phyloP scores from a whole-genome alignment of 1,284 basidiomycete species.

The Malassezia sympodialis region DNA sequence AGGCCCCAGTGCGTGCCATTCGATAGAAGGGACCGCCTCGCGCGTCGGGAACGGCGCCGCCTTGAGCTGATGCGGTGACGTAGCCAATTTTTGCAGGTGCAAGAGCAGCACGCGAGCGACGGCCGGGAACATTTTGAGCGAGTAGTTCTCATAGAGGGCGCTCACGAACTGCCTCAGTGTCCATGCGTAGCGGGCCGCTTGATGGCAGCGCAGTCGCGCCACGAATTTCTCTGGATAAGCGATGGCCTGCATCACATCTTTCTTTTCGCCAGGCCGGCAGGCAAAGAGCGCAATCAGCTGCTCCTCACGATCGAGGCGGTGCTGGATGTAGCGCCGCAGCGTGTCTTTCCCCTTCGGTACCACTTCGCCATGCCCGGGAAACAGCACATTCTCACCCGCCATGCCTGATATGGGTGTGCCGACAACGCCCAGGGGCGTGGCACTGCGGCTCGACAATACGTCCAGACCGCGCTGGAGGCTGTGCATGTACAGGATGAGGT shows the following conservation, averaged over 20 bases:
- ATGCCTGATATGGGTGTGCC: constrained; percentile 14
- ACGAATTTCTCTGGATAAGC: constrained; percentile 42
- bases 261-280: constrained; percentile 37
- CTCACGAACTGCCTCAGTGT: constrained; percentile 32
- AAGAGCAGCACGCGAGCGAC: constrained; percentile 62
- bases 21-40: constrained; percentile 1
- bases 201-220: constrained; percentile 2
- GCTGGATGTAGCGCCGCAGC: constrained; percentile 66
- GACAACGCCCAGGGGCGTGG: constrained; percentile 36
- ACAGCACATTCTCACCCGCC: constrained; percentile 52
- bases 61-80: neutral
- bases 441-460: constrained; percentile 30
- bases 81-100: constrained; percentile 62
- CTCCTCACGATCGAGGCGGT: constrained; percentile 69
- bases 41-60: constrained; percentile 4
- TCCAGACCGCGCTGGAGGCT: constrained; percentile 60
- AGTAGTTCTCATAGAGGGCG: constrained; percentile 59
- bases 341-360: constrained; percentile 55
- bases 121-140: constrained; percentile 60
- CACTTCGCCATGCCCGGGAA: constrained; percentile 79
- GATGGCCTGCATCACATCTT: constrained; percentile 56
- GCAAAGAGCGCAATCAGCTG: constrained; percentile 62
- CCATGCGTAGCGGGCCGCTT: constrained; percentile 21
- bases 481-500: constrained; percentile 63
- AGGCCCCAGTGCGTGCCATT: neutral